Conservation (phyloP, 306 rosid species). For the Malus fusca region DNA sequence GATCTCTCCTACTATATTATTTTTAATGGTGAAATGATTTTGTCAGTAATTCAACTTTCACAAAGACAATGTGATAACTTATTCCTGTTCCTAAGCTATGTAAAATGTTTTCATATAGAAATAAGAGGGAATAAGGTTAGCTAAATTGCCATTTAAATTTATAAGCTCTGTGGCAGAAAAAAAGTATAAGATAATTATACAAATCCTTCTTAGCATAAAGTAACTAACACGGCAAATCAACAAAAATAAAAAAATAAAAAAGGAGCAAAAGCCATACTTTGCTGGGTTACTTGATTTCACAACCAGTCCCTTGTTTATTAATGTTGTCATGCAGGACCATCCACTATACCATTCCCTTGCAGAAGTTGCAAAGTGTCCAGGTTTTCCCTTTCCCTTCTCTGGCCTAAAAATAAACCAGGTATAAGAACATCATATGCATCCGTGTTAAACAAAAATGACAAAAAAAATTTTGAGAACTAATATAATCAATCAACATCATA, state of each 20-base stretch:
- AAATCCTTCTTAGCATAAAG: background rate
- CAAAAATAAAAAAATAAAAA: background rate
- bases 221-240: background rate
- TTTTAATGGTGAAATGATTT: background rate
- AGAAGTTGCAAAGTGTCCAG: constrained; percentile 56
- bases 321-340: constrained; percentile 87
- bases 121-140: background rate
- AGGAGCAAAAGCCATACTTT: constrained; percentile 47
- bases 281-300: constrained; percentile 95
- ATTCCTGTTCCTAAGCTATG: background rate
- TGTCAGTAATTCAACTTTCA: background rate
- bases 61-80: background rate
- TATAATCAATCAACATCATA: constrained; percentile 26
- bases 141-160: background rate
- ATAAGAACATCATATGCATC: constrained; percentile 9
- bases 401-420: constrained; percentile 42
- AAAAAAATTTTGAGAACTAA: background rate
- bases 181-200: background rate
- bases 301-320: constrained; percentile 71
- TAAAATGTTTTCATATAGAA: background rate
- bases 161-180: background rate
- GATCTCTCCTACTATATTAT: background rate
- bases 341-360: constrained; percentile 87
- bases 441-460: background rate
- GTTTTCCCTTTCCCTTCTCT: constrained; percentile 83